phyloP scores from a whole-genome alignment of 2,329 filamentous ascomycete genomes.

The Colletotrichum echinochloae region DNA sequence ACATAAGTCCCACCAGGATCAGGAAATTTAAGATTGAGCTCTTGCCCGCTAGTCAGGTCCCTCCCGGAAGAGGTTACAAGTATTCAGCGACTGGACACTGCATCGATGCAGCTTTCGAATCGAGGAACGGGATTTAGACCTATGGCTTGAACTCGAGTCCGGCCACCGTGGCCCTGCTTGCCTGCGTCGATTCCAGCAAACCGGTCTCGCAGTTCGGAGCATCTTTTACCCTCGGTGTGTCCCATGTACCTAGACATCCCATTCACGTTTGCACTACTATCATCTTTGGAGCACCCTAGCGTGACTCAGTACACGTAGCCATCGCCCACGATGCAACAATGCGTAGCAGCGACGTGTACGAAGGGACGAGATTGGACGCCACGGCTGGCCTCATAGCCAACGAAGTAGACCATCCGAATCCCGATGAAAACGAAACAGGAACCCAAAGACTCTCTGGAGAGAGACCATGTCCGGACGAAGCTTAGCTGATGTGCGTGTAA shows the following conservation, averaged over 20 bases:
- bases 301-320: not conserved
- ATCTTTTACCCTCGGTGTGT: not conserved
- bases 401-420: not conserved
- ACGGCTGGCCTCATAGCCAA: not conserved
- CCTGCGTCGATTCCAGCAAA: not conserved
- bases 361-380: not conserved
- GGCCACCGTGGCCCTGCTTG: not conserved
- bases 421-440: slow-evolving; percentile 15
- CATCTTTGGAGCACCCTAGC: not conserved
- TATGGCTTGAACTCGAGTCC: not conserved
- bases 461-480: slow-evolving; percentile 25
- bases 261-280: not conserved
- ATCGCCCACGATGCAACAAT: not conserved
- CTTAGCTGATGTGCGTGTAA: slow-evolving; percentile 17
- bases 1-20: no score
- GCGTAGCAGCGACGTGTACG: no score
- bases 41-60: not conserved
- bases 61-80: not conserved
- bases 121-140: not conserved
- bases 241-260: not conserved
- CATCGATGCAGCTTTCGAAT: slow-evolving; percentile 9
- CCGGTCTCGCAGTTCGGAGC: not conserved
- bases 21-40: no score
- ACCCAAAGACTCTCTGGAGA: not conserved
- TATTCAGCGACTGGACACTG: not conserved